These are phyloP conservation scores for Bisporella sp. DNA, from an alignment of 2,329 filamentous ascomycete species.

Conservation along the genomic window DNA sequence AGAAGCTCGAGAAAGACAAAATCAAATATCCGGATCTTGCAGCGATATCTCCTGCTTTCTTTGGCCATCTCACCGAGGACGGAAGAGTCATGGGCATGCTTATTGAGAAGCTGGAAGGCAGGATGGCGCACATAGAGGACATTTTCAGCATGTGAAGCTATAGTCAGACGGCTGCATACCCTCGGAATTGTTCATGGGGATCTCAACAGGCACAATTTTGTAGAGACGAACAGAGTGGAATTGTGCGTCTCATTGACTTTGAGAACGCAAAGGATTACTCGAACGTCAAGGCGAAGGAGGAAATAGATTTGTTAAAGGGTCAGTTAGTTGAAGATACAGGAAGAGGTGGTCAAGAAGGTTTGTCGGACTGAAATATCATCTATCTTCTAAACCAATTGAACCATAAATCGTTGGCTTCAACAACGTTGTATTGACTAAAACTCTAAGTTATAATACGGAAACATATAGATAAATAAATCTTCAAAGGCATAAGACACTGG, in stretches of 20 bases:
- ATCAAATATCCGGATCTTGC: slow-evolving; percentile 9
- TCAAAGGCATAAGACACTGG: slow-evolving; percentile 7
- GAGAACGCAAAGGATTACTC: slow-evolving; percentile 16
- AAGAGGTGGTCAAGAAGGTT: slow-evolving; percentile 5
- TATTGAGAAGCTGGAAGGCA: slow-evolving; percentile 23
- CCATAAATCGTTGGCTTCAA: background rate
- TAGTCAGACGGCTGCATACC: slow-evolving; percentile 24
- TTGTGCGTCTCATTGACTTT: slow-evolving; percentile 30
- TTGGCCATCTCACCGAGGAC: slow-evolving; percentile 26
- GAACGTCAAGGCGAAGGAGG: slow-evolving; percentile 1
- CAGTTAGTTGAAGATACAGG: slow-evolving; percentile 9
- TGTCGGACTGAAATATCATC: background rate
- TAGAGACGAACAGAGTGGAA: slow-evolving; percentile 16
- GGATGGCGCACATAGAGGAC: slow-evolving; percentile 23
- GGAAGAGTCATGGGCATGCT: slow-evolving; percentile 26
- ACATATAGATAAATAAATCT: slow-evolving; percentile 8
- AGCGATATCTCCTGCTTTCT: slow-evolving; percentile 24
- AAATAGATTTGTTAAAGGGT: slow-evolving; percentile 6
- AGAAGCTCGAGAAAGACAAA: slow-evolving; percentile 15
- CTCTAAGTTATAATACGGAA: no score
- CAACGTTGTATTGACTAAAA: no score
- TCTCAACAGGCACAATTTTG: slow-evolving; percentile 31
- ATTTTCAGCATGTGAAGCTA: slow-evolving; percentile 22
- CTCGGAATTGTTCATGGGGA: slow-evolving; percentile 31
- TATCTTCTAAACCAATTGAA: background rate